Evolutionary conservation across 768 basidiomycete genomes (phyloP).

Genomic region (Leccinum olivaceopallidum): DNA sequence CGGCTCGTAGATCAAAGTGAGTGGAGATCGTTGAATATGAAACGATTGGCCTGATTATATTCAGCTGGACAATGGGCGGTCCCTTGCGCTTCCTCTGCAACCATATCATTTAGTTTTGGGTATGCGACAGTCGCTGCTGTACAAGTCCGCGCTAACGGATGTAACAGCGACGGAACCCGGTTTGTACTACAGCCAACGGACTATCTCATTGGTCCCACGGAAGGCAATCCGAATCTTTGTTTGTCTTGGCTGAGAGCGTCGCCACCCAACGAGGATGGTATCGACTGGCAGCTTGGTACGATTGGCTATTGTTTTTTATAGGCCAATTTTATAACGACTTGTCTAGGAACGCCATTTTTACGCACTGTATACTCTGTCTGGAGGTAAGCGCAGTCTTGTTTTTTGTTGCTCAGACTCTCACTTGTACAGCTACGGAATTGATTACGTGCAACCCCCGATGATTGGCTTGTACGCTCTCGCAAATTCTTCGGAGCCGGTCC

Average conservation of each 20-base stretch:
- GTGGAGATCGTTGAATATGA: slow-evolving; percentile 15
- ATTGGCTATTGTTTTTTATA: neutral
- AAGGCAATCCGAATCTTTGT: slow-evolving; percentile 65
- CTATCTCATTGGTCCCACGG: slow-evolving; percentile 71
- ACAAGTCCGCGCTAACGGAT: slow-evolving; percentile 1
- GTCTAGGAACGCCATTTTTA: slow-evolving; percentile 61
- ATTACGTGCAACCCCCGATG: slow-evolving; percentile 69
- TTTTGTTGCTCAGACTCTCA: slow-evolving; percentile 6
- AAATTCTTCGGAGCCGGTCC: slow-evolving; percentile 44
- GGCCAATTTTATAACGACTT: neutral
- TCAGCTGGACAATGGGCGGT: slow-evolving; percentile 72
- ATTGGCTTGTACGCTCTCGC: slow-evolving; percentile 71
- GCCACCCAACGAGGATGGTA: slow-evolving; percentile 67
- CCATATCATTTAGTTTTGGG: slow-evolving; percentile 73
- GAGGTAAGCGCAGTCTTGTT: slow-evolving; percentile 45
- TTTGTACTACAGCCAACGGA: slow-evolving; percentile 74
- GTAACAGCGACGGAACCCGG: slow-evolving; percentile 28
- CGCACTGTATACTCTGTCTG: slow-evolving; percentile 78
- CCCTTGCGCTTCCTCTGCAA: slow-evolving; percentile 62
- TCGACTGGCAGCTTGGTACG: slow-evolving; percentile 82
- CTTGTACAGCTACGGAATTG: slow-evolving; percentile 64
- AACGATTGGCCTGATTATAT: neutral
- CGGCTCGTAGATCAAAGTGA: slow-evolving; percentile 66
- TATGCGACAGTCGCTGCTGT: slow-evolving; percentile 29
- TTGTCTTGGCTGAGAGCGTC: slow-evolving; percentile 72